phyloP scores from a whole-genome alignment of 306 rosid species.

The Cucurbita ficifolia region DNA sequence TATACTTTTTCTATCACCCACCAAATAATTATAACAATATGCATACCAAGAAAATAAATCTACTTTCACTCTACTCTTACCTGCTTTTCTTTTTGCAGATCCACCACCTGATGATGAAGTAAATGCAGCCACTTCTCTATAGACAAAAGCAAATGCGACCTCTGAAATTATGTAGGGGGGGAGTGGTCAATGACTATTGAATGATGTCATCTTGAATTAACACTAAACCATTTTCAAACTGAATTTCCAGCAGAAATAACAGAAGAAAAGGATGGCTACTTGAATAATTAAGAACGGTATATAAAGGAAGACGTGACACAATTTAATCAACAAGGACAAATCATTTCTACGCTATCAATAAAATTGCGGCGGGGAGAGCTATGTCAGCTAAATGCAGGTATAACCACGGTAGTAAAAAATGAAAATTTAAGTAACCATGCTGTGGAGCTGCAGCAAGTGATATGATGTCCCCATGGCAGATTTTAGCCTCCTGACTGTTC shows the following conservation, averaged over 20 bases:
- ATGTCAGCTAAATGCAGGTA: not conserved
- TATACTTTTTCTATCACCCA: not conserved
- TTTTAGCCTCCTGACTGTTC: constrained; percentile 43
- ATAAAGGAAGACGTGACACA: not conserved
- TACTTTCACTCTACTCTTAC: constrained; percentile 11
- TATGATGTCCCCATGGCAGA: constrained; percentile 73
- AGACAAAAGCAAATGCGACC: constrained; percentile 63
- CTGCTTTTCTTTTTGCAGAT: constrained; percentile 71
- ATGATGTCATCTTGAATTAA: not conserved
- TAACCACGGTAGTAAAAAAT: not conserved
- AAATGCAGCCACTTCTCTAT: constrained; percentile 48
- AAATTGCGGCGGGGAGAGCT: not conserved
- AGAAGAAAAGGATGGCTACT: not conserved
- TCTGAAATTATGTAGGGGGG: constrained; percentile 26
- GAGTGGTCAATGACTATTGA: constrained; percentile 5
- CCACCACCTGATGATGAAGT: constrained; percentile 24
- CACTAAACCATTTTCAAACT: not conserved
- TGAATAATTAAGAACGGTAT: not conserved
- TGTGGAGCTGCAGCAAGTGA: constrained; percentile 85
- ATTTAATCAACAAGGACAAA: not conserved
- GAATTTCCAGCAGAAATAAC: not conserved
- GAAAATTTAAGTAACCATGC: constrained; percentile 32
- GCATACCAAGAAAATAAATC: not conserved
- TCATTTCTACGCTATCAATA: not conserved
- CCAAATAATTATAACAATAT: not conserved